Base-by-base conservation (phyloP, 2,329 filamentous ascomycete genomes). In the Alternaria conjuncta region DNA sequence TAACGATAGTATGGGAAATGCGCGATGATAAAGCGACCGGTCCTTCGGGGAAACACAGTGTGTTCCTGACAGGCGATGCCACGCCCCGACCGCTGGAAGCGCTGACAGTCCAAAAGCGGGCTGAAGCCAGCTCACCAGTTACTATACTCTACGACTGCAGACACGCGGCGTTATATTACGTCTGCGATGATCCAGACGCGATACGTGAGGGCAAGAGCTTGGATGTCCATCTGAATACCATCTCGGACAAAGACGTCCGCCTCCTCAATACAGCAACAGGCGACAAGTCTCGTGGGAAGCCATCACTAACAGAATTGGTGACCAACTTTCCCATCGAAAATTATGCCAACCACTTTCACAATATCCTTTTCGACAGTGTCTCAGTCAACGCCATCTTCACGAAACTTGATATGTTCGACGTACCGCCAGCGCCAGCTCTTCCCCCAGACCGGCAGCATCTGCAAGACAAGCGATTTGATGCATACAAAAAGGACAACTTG, bases 1-100 rank as follows among this genome's bases (percentile, higher is more conserved):
- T 68, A 10, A 64, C 64, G 5, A 15, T 61, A 6, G 61, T 65
- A 3, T 70, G 60, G 63, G 69, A 71, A 20, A 56, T 5, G 25
- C 18, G 30, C 7, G 44, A 64, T 18, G 64, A 44, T 7, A 30
- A 51, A 9, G 5, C 44, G 1, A 36, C 15, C n/a, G 25, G 36
- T 13, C 53, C 23, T 26, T 66, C 61, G 15, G 63, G 57, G 15
- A 64, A 21, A 15, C 68, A 65, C 26, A 47, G 55, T 30, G 49
- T 69, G 2, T 69, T 69, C 21, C 13, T 55, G 20, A 47, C 57
- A 10, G 57, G 54, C 32, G 56, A 63, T 50, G 57, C 51, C 13
- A 58, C 23, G 12, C 64, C 63, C 4, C 21, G 15, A 28, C 51
- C 36, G 11, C 50, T 61, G 10, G 15, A 41, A 18, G 15, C 18